A percentile compares a stretch with the other conserved stretches of the same genome.
These are phyloP conservation scores for Orbilia blumenaviensis DNA, from an alignment of 2,329 filamentous ascomycete genomes.

Conservation along the genomic window DNA sequence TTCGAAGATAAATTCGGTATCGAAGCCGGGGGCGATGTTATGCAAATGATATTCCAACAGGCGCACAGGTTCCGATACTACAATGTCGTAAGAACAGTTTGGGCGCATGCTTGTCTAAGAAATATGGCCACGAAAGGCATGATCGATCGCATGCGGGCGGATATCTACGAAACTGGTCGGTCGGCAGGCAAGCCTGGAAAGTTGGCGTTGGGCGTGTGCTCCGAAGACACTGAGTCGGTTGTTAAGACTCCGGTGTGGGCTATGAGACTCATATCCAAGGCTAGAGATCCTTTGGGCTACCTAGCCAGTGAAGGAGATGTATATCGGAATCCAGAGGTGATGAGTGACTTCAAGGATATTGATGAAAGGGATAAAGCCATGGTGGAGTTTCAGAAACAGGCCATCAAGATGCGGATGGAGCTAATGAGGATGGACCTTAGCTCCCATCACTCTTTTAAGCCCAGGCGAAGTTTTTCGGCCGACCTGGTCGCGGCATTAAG, in stretches of 20 bases:
- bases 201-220: conserved; percentile 37
- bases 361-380: conserved; percentile 2
- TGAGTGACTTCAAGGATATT: conserved; percentile 23
- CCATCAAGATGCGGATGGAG: conserved; percentile 29
- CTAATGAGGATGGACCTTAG: conserved; percentile 31
- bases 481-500: conserved; percentile 15
- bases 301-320: conserved; percentile 23
- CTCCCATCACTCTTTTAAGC: conserved; percentile 23
- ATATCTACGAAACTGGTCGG: conserved; percentile 45
- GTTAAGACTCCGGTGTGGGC: conserved; percentile 44
- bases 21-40: background rate
- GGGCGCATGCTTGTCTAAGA: conserved; percentile 44
- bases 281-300: conserved; percentile 30
- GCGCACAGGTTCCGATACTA: conserved; percentile 34
- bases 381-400: conserved; percentile 5
- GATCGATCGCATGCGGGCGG: conserved; percentile 47
- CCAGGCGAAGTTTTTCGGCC: conserved; percentile 17
- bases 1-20: conserved; percentile 26
- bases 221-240: conserved; percentile 29
- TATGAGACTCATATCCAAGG: conserved; percentile 36
- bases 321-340: conserved; percentile 5
- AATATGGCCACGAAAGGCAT: conserved; percentile 40
- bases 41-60: conserved; percentile 28
- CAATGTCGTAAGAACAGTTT: conserved; percentile 45
- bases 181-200: conserved; percentile 40